Evolutionary conservation across 1,284 basidiomycete genomes (phyloP).

Genomic region (Ustilago tritici): DNA sequence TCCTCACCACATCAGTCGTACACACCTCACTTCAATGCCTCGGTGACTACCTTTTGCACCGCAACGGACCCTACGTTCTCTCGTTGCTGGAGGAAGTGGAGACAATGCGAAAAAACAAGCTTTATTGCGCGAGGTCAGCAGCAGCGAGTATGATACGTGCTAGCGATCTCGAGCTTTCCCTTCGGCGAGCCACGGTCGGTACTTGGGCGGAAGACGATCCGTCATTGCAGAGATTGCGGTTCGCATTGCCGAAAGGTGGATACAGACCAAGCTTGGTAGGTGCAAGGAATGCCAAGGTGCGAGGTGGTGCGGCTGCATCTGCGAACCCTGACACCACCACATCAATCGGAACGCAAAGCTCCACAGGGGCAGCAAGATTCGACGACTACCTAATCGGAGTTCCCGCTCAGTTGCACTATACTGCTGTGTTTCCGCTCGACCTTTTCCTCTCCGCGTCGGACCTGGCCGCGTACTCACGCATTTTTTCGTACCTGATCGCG

Average conservation of each 20-base stretch:
- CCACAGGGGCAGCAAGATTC: conserved; percentile 30
- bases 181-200: conserved; percentile 51
- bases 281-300: conserved; percentile 30
- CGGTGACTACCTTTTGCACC: conserved; percentile 77
- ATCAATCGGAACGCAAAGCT: conserved; percentile 1
- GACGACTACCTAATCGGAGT: conserved; percentile 54
- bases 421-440: conserved; percentile 81
- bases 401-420: conserved; percentile 53
- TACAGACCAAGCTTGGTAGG: conserved; percentile 37
- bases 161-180: conserved; percentile 54
- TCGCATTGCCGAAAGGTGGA: conserved; percentile 40
- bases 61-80: conserved; percentile 86
- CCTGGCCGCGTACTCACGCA: conserved; percentile 78
- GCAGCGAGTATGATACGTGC: conserved; percentile 70
- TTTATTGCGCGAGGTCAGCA: conserved; percentile 75
- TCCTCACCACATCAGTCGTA: conserved; percentile 84
- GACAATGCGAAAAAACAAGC: conserved; percentile 75
- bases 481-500: conserved; percentile 86
- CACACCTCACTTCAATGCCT: conserved; percentile 80
- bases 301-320: conserved; percentile 18
- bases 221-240: conserved; percentile 41
- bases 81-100: conserved; percentile 77
- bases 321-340: background rate
- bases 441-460: conserved; percentile 84
- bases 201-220: conserved; percentile 59